Conservation (phyloP, 2,329 filamentous ascomycete species). For the Nemania sp. region DNA sequence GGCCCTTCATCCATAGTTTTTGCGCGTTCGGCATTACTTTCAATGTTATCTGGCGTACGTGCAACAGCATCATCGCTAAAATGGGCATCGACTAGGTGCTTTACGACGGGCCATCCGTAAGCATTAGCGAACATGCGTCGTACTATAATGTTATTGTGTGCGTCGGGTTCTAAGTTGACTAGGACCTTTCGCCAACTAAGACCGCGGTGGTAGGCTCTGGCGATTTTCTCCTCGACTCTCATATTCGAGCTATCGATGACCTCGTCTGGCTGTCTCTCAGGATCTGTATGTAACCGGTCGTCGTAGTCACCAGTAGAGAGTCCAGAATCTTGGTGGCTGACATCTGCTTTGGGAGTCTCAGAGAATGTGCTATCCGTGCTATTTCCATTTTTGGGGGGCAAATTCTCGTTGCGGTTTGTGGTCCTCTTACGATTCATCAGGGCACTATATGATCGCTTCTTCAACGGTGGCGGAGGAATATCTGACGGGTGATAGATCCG, state of each 20-base stretch:
- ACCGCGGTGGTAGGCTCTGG: constrained; percentile 88
- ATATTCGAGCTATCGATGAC: constrained; percentile 67
- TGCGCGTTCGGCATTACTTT: constrained; percentile 70
- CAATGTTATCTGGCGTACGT: constrained; percentile 67
- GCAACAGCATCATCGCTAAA: constrained; percentile 77
- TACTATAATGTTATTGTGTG: constrained; percentile 98
- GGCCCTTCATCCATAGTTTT: constrained; percentile 60
- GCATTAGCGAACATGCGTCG: constrained; percentile 96
- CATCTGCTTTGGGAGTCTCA: constrained; percentile 30
- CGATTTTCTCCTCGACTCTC: constrained; percentile 97
- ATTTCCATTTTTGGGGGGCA: constrained; percentile 32
- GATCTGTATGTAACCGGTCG: constrained; percentile 52
- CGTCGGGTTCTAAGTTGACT: constrained; percentile 92
- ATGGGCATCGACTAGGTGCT: constrained; percentile 92
- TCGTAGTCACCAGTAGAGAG: constrained; percentile 56
- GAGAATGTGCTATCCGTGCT: constrained; percentile 44
- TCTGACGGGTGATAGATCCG: constrained; percentile 92
- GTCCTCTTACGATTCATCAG: constrained; percentile 42
- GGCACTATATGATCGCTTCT: constrained; percentile 50
- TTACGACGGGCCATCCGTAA: constrained; percentile 95
- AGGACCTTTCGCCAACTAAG: constrained; percentile 96
- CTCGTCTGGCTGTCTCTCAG: constrained; percentile 49
- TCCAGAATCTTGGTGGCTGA: constrained; percentile 48
- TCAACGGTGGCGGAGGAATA: constrained; percentile 79
- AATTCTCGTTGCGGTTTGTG: constrained; percentile 29